Evolutionary conservation across 257 asterid genomes (phyloP).

Genomic region (Agastache rugosa): DNA sequence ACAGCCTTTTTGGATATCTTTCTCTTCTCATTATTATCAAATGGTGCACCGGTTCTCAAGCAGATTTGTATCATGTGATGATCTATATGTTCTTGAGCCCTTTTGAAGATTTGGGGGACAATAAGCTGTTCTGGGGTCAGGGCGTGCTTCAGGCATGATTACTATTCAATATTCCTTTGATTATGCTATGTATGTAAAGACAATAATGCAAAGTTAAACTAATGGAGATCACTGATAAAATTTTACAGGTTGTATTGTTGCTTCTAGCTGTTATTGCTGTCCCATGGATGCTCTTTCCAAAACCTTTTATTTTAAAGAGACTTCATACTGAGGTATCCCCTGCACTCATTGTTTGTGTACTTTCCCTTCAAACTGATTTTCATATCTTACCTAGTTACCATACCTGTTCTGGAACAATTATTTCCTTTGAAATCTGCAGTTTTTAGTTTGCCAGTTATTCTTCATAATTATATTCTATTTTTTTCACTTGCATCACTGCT

Average conservation of each 20-base stretch:
- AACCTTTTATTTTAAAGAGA: slow-evolving; percentile 84
- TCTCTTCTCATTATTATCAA: slow-evolving; percentile 86
- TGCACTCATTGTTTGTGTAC: slow-evolving; percentile 22
- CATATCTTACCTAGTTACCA: background rate
- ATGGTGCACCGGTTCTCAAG: slow-evolving; percentile 98
- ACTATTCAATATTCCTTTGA: slow-evolving; percentile 29
- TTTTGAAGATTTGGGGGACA: slow-evolving; percentile 86
- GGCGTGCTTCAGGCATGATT: slow-evolving; percentile 80
- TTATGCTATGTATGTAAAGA: background rate
- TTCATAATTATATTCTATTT: background rate
- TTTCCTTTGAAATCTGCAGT: slow-evolving; percentile 6
- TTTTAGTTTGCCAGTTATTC: slow-evolving; percentile 14
- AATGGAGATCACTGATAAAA: slow-evolving; percentile 18
- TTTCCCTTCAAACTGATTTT: slow-evolving; percentile 19
- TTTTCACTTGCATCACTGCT: background rate
- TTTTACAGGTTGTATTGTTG: slow-evolving; percentile 72
- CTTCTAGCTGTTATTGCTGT: slow-evolving; percentile 78
- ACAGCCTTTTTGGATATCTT: slow-evolving; percentile 96
- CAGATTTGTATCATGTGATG: slow-evolving; percentile 98
- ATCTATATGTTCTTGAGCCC: slow-evolving; percentile 99
- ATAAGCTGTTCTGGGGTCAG: slow-evolving; percentile 92
- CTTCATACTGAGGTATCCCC: slow-evolving; percentile 80
- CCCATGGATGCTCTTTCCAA: slow-evolving; percentile 98
- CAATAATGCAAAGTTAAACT: background rate
- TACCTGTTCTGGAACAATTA: background rate